Conservation (phyloP, 345 rosid species). For the Cardamine occulta region DNA sequence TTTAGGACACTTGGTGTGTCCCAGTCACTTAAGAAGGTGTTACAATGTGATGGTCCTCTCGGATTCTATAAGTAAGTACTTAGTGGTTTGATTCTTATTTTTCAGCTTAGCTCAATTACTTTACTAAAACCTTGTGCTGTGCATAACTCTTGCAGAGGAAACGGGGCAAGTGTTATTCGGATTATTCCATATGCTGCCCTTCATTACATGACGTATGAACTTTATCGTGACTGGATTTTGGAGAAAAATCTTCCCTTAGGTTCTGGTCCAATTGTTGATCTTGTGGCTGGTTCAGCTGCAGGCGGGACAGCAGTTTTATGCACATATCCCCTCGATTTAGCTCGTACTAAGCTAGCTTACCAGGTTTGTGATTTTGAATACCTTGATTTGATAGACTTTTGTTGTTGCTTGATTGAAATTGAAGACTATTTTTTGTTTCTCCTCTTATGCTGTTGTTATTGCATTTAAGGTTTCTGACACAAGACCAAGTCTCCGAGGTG, state of each 20-base stretch:
- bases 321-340: slow-evolving; percentile 93
- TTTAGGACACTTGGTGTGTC: slow-evolving; percentile 78
- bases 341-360: slow-evolving; percentile 97
- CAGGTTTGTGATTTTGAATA: slow-evolving; percentile 57
- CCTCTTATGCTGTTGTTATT: slow-evolving; percentile 26
- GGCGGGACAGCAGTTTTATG: slow-evolving; percentile 98
- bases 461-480: slow-evolving; percentile 62
- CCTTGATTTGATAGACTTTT: slow-evolving; percentile 3
- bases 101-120: slow-evolving; percentile 13
- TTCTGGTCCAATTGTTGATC: slow-evolving; percentile 88
- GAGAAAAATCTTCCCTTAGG: slow-evolving; percentile 70
- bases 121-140: slow-evolving; percentile 34
- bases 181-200: slow-evolving; percentile 96
- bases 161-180: slow-evolving; percentile 94
- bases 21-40: slow-evolving; percentile 72
- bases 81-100: slow-evolving; percentile 8
- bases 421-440: background rate
- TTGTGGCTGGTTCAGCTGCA: slow-evolving; percentile 90
- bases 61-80: slow-evolving; percentile 84
- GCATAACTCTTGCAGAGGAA: slow-evolving; percentile 60
- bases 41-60: slow-evolving; percentile 76
- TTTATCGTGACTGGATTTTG: slow-evolving; percentile 86
- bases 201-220: slow-evolving; percentile 95
- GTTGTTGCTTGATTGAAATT: background rate
- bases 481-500: slow-evolving; percentile 43